Conservation (phyloP, 164 flowering plant species). For the Nymphaea colorata region DNA sequence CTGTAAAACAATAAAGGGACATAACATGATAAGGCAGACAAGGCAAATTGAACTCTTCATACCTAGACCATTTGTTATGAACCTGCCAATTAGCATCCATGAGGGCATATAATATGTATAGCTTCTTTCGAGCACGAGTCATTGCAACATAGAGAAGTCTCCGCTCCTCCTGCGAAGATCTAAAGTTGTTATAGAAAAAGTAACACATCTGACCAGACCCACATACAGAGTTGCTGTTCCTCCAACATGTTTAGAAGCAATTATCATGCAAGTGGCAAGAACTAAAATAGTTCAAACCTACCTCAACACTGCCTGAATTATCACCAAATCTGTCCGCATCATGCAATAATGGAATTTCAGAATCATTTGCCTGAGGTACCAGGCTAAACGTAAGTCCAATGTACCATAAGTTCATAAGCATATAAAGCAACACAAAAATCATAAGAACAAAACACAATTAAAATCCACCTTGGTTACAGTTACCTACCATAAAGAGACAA, state of each 20-base stretch:
- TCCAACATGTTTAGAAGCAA: too few relatives aligned
- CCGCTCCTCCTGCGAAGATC: constrained; percentile 59
- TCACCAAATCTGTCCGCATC: constrained; percentile 15
- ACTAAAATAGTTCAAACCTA: constrained; percentile 4
- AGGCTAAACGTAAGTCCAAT: too few relatives aligned
- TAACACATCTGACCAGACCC: neutral
- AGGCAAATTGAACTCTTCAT: too few relatives aligned
- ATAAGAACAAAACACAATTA: neutral
- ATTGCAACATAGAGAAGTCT: constrained; percentile 87
- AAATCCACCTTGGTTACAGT: neutral
- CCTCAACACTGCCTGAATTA: constrained; percentile 30
- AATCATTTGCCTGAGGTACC: constrained; percentile 59
- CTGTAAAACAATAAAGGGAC: constrained; percentile 21
- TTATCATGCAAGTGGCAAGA: too few relatives aligned
- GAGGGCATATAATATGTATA: constrained; percentile 55
- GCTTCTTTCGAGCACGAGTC: constrained; percentile 89
- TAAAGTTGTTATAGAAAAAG: neutral
- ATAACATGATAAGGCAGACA: too few relatives aligned
- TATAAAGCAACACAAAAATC: neutral
- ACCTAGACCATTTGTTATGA: neutral
- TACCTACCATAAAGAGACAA: neutral
- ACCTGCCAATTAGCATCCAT: constrained; percentile 93
- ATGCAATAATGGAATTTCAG: constrained; percentile 85
- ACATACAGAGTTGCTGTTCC: too few relatives aligned
- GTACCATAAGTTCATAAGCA: neutral